Base-by-base conservation (phyloP, 306 rosid genomes). In the Pterocarpus santalinus region DNA sequence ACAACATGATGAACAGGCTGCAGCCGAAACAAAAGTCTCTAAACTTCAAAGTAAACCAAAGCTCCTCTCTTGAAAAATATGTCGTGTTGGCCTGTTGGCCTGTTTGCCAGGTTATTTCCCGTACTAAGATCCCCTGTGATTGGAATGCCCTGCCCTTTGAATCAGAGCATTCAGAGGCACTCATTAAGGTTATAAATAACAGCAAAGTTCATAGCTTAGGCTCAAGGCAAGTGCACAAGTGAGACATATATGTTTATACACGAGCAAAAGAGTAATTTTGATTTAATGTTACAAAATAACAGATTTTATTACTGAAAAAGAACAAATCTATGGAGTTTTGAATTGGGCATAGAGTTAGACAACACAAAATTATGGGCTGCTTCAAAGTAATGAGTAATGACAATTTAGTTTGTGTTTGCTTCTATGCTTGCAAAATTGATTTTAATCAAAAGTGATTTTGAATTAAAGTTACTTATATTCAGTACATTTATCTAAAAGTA, bases 1-100 rank as follows among this genome's bases (percentile, higher is more conserved):
- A 30, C 30, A 56, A 73, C 44, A 13, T 15, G 62, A 49, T 72
- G 72, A 39, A 52, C 46, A 72, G 14, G 72, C 69, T 33, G 39
- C 38, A 49, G 55, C 46, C 70, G 71, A 57, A 81, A 74, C 35
- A 22, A 9, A 12, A 34, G 56, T 15, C 67, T 11, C 33, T 51
- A 32, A 41, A 16, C 34, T 77, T 6, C 49, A 17, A 71, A 35
- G 46, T 15, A 71, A 77, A 72, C 44, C 17, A 78, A 22, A 41
- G 65, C 39, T 43, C 33, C 14, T 16, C 36, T 73, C 47, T 34
- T 15, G 3, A 4, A 51, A 69, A 69, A 69, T 30, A 30, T 7
- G 41, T 33, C 33, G 46, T 39, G 1, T 62, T 70, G 22, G 67
- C 72, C 34, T 47, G 57, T 58, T 67, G 28, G 28, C 28, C 28